Evolutionary conservation across 2,329 filamentous ascomycete species (phyloP).

Genomic region (Alternaria metachromatica): DNA sequence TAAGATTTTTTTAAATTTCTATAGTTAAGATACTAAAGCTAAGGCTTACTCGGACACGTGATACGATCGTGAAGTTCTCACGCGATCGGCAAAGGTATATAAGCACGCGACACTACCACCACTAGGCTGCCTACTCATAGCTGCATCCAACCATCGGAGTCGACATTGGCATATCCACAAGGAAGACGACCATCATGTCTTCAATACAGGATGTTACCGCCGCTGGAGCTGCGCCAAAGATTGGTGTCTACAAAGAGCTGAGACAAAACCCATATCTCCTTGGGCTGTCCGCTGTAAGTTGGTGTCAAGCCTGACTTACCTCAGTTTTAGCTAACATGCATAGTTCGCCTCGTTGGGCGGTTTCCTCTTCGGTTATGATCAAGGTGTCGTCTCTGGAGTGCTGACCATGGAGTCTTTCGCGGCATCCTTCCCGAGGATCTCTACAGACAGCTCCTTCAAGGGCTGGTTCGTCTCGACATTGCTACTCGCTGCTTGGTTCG

Average conservation of each 20-base stretch:
- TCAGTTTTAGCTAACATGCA: not conserved
- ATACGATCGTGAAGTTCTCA: conserved; percentile 3
- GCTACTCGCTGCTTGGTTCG: conserved; percentile 26
- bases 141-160: not conserved
- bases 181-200: not conserved
- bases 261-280: conserved; percentile 30
- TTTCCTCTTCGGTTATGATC: conserved; percentile 32
- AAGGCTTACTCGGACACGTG: too few species aligned
- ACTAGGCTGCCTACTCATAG: not conserved
- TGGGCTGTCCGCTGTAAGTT: conserved; percentile 22
- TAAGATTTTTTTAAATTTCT: too few species aligned
- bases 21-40: too few species aligned
- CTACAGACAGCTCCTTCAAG: conserved; percentile 27
- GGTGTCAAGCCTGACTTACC: accelerated
- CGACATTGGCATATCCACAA: not conserved
- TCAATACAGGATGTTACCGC: not conserved
- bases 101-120: not conserved
- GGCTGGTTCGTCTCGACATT: conserved; percentile 32
- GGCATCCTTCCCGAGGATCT: conserved; percentile 26
- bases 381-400: conserved; percentile 27
- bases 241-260: conserved; percentile 27
- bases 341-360: conserved; percentile 30
- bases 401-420: conserved; percentile 32
- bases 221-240: conserved; percentile 12
- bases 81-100: conserved; percentile 8